Conservation (phyloP, 306 rosid species). For the Prunus kanzakura region DNA sequence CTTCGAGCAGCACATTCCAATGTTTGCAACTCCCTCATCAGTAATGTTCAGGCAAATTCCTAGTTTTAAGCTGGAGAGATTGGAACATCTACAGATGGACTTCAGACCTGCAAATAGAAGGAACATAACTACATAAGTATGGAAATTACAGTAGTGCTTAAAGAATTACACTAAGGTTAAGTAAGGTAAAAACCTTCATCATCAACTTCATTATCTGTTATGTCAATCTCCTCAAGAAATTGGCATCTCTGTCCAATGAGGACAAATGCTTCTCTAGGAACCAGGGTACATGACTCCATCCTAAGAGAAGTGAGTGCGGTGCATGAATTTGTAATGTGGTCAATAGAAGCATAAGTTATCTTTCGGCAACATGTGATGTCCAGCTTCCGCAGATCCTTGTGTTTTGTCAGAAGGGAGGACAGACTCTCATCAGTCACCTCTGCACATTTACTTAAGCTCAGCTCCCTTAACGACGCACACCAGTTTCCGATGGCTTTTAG, state of each 20-base stretch:
- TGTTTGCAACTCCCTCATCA: slow-evolving; percentile 59
- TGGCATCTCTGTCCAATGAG: slow-evolving; percentile 67
- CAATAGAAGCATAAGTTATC: slow-evolving; percentile 69
- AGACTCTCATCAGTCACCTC: slow-evolving; percentile 87
- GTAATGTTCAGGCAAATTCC: slow-evolving; percentile 91
- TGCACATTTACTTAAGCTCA: slow-evolving; percentile 83
- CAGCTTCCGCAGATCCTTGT: slow-evolving; percentile 73
- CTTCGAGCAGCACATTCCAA: slow-evolving; percentile 70
- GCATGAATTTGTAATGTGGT: slow-evolving; percentile 66
- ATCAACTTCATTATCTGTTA: slow-evolving; percentile 87
- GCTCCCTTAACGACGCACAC: slow-evolving; percentile 58
- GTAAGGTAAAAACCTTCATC: slow-evolving; percentile 61
- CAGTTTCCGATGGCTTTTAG: slow-evolving; percentile 76
- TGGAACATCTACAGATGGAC: slow-evolving; percentile 65
- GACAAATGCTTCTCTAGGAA: slow-evolving; percentile 66
- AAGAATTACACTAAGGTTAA: slow-evolving; percentile 4
- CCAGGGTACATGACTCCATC: slow-evolving; percentile 89
- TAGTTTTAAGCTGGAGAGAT: slow-evolving; percentile 65
- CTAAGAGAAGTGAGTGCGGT: slow-evolving; percentile 60
- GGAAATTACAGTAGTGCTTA: slow-evolving; percentile 14
- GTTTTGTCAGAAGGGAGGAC: slow-evolving; percentile 62
- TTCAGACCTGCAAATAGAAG: slow-evolving; percentile 52
- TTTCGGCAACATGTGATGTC: slow-evolving; percentile 91
- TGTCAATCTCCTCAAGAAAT: slow-evolving; percentile 76
- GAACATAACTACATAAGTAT: slow-evolving; percentile 24